phyloP scores from a whole-genome alignment of 768 basidiomycete species.

The Lanmaoa rubissima region DNA sequence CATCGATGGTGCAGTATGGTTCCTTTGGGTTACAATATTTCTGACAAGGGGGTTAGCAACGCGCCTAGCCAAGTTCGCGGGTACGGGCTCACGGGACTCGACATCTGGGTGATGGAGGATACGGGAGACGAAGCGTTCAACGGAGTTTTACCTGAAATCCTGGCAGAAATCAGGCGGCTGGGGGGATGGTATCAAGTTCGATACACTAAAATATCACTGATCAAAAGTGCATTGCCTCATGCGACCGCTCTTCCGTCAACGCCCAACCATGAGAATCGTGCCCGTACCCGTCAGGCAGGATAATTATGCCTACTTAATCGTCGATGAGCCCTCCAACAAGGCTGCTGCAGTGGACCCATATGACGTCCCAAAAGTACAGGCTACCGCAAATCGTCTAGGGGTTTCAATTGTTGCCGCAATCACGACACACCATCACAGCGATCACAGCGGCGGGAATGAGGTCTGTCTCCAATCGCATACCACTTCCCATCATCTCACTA shows the following conservation, averaged over 20 bases:
- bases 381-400: constrained; percentile 56
- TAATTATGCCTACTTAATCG: constrained; percentile 83
- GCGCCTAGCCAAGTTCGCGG: neutral
- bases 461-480: constrained; percentile 36
- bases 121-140: too few relatives aligned
- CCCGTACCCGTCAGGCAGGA: constrained; percentile 78
- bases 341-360: constrained; percentile 83
- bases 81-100: constrained; percentile 2
- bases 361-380: constrained; percentile 67
- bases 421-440: constrained; percentile 91
- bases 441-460: constrained; percentile 87
- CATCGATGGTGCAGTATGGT: too few relatives aligned
- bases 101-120: constrained; percentile 6
- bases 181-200: neutral
- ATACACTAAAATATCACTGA: constrained; percentile 8
- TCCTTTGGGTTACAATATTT: too few relatives aligned
- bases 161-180: constrained; percentile 2
- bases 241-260: neutral
- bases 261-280: constrained; percentile 61
- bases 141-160: neutral
- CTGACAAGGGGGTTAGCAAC: constrained; percentile 9
- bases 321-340: constrained; percentile 62
- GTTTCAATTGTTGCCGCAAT: constrained; percentile 70
- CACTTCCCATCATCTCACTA: constrained; percentile 11
- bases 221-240: constrained; percentile 24